Percentiles rank a stretch among this genome's conserved stretches.
Conservation (phyloP, 192 early-diverging fungal genomes). For the Mortierella alpina region DNA sequence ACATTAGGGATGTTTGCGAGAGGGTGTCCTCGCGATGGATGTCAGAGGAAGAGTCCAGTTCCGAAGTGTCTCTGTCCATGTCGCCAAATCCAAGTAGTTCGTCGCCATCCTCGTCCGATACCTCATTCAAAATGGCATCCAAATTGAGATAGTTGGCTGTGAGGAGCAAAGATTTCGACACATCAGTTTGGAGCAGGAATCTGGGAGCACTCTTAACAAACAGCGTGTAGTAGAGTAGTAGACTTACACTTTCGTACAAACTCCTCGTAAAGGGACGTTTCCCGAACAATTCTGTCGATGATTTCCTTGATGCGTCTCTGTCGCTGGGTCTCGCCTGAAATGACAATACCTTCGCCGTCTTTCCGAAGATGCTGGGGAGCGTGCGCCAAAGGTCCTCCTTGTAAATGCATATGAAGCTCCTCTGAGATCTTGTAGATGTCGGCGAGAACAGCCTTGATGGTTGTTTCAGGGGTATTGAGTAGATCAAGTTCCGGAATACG, state of each 20-base stretch:
- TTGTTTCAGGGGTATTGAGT: conserved; percentile 63
- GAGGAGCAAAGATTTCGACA: not conserved
- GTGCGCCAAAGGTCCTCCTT: conserved; percentile 65
- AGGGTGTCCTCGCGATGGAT: conserved; percentile 55
- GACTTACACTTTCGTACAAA: conserved; percentile 69
- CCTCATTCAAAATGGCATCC: conserved; percentile 71
- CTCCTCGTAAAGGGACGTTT: conserved; percentile 70
- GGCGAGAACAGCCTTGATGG: conserved; percentile 59
- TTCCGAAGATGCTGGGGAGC: conserved; percentile 17
- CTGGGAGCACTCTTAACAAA: not conserved
- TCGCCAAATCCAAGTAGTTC: conserved; percentile 54
- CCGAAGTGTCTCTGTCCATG: conserved; percentile 47
- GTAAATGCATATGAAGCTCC: conserved; percentile 70
- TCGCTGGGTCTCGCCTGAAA: conserved; percentile 54
- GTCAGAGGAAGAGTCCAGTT: conserved; percentile 58
- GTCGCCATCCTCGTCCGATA: conserved; percentile 57
- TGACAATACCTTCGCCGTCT: conserved; percentile 35
- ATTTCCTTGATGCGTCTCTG: conserved; percentile 60
- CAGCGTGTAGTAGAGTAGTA: not conserved
- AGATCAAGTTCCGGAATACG: conserved; percentile 69
- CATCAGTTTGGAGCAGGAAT: not conserved
- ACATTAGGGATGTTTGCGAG: conserved; percentile 43
- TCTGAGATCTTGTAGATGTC: conserved; percentile 67
- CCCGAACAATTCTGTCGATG: conserved; percentile 62
- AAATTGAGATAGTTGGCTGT: conserved; percentile 65